Evolutionary conservation across 2,329 filamentous ascomycete genomes (phyloP).

Genomic region (Aspergillus felis): DNA sequence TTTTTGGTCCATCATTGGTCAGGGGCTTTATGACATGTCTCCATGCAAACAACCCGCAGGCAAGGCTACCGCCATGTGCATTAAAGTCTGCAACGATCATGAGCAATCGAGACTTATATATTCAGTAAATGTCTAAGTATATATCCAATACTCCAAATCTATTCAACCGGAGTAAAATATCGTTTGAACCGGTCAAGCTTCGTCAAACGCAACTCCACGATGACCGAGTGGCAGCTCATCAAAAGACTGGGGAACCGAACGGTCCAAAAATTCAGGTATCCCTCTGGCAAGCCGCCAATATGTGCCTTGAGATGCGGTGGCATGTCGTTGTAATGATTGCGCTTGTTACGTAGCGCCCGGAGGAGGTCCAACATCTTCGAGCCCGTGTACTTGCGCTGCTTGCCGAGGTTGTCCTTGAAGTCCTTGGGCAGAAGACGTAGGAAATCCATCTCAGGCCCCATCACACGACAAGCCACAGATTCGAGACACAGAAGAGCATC

Average conservation of each 20-base stretch:
- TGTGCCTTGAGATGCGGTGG: slow-evolving; percentile 68
- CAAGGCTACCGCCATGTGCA: not conserved
- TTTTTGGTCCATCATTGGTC: not conserved
- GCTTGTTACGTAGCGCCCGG: slow-evolving; percentile 88
- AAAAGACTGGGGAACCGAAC: slow-evolving; percentile 72
- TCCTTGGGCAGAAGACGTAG: slow-evolving; percentile 68
- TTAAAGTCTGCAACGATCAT: not conserved
- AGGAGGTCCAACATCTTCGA: slow-evolving; percentile 78
- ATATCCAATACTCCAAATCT: slow-evolving; percentile 2
- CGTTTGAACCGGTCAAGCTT: slow-evolving; percentile 40
- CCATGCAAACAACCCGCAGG: not conserved
- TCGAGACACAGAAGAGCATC: slow-evolving; percentile 59
- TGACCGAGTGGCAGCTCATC: slow-evolving; percentile 72
- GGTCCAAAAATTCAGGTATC: slow-evolving; percentile 82
- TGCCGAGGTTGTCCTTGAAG: slow-evolving; percentile 85
- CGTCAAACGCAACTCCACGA: slow-evolving; percentile 61
- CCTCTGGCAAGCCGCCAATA: slow-evolving; percentile 72
- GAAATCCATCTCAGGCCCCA: slow-evolving; percentile 67
- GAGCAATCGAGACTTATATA: not conserved
- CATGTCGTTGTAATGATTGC: slow-evolving; percentile 98
- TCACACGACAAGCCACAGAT: slow-evolving; percentile 41
- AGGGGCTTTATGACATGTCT: not conserved
- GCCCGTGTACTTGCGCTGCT: slow-evolving; percentile 92
- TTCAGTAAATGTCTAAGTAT: not conserved
- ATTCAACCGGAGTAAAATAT: slow-evolving; percentile 38